These are phyloP conservation scores for Spirogloea muscicola DNA, from an alignment of 139 green algal species.

Conservation along the genomic window DNA sequence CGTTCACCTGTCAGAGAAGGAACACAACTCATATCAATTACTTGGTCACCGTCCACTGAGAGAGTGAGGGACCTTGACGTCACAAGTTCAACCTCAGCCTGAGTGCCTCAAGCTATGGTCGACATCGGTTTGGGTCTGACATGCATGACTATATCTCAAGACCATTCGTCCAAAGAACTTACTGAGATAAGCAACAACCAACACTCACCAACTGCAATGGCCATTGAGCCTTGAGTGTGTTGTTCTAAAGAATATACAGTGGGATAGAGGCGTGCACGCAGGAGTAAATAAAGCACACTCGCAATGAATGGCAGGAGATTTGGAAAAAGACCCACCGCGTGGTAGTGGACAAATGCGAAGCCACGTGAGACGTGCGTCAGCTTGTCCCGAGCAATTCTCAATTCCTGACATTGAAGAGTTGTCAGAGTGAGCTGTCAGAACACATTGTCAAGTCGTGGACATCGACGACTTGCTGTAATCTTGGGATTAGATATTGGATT, in stretches of 20 bases:
- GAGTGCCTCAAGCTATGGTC: too few relatives aligned
- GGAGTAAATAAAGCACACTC: neutral
- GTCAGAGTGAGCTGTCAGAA: neutral
- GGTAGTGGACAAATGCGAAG: slow-evolving; percentile 33
- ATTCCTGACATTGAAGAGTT: neutral
- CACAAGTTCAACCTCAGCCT: too few relatives aligned
- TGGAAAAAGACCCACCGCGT: neutral
- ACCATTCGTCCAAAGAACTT: neutral
- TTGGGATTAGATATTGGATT: neutral
- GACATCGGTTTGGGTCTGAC: neutral
- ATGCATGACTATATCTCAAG: neutral
- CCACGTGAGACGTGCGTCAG: slow-evolving; percentile 13
- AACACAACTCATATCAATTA: neutral
- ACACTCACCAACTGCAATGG: neutral
- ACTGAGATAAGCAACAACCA: neutral
- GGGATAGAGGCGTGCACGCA: neutral
- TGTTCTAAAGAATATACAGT: neutral
- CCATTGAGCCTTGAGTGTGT: neutral
- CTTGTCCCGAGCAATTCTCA: slow-evolving; percentile 20
- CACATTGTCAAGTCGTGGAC: neutral
- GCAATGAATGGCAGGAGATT: neutral
- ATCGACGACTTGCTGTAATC: neutral
- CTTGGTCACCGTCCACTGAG: too few relatives aligned
- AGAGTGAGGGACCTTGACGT: too few relatives aligned
- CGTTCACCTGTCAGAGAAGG: neutral